Base-by-base conservation (phyloP, 805 yeast genomes). In the Teunomyces gatunensis region DNA sequence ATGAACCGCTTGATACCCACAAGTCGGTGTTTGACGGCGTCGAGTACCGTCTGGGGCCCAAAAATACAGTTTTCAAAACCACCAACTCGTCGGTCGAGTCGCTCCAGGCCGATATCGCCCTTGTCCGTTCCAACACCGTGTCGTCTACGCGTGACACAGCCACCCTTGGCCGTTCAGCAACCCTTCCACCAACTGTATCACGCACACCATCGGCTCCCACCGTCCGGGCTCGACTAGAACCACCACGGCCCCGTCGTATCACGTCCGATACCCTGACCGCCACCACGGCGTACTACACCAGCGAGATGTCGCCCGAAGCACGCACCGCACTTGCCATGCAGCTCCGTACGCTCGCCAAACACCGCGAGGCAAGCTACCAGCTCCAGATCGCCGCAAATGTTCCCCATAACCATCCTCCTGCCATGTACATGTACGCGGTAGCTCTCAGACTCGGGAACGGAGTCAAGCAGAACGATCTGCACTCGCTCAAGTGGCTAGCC, bases 401-500 rank as follows among this genome's bases (percentile, higher is more conserved):
- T n/a, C 87, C 88, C 6, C 74, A 78, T 52, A 73, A 70, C 51
- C 79, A 83, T 39, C 68, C 73, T 1, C 58, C 56, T 43, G 95
- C 90, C 0, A 85, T 81, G 84, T 72, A 81, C 41, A 60, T 85
- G 27, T 87, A 85, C 56, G 88, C 89, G 0, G 61, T 84, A 53
- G 85, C 90, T 0, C 64, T 87, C 20, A 68, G 85, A 43, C 69
- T 77, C 47, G 94, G 92, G 0, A 83, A 81, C 61, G 94, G 94
- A 0, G 80, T 84, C 9, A 71, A 78, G 15, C 74, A 72, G 46
- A 84, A 84, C 57, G 76, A 78, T 35, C 55, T 64, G 15, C 77
- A 74, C 43, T 78, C 89, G 3, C 69, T 83, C 40, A 63, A 70
- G 46, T 85, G 89, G 87, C 68, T 87, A 4, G 74, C 78, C 51